Base-by-base conservation (phyloP, 208 protist genomes). In the Trypanosoma cruzi region DNA sequence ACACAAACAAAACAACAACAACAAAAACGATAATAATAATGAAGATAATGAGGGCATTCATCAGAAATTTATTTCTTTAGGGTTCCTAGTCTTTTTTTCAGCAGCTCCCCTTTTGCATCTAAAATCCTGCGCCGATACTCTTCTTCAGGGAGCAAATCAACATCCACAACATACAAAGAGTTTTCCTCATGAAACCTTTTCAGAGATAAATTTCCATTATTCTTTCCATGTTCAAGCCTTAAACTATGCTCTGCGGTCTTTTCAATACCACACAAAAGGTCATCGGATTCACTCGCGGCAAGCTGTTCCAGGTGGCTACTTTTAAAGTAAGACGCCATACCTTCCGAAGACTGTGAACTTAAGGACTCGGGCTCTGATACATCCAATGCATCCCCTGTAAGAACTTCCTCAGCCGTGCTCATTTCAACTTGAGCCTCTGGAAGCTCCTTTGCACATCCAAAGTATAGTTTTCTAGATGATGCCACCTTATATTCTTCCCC, bases 381-480 rank as follows among this genome's bases (percentile, higher is more conserved):
- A 57, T 49, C 63, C 26, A 37, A 34, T 56, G 50, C 31, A 50
- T 69, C 67, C 37, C 6, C 59, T 13, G n/a, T 6, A 68, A 34
- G 10, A 31, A 10, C 29, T 42, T 64, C 29, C 7, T 4, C 71
- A 60, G 5, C 57, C 20, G 32, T 18, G 24, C 67, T 34, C 29
- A 29, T 22, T 34, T 31, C 18, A 58, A 50, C 28, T 31, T 57
- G 22, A 34, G 85, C 89, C 42, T 95, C 86, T 10, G 86, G 85
- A 7, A 95, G 68, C 4, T 84, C 52, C 57, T 88, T 86, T 34
- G 89, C 89, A 55, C 86, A 95, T 8, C 89, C 89, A 50, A 95
- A 93, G 68, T 81, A 95, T 4, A 73, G 18, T 55, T 92, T 95
- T 32, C 58, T 73, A 2, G 46, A 68, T 14, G 20, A 22, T 20